These are phyloP conservation scores for Syzygium syzygioides DNA, from an alignment of 441 rosid genomes.

Conservation along the genomic window DNA sequence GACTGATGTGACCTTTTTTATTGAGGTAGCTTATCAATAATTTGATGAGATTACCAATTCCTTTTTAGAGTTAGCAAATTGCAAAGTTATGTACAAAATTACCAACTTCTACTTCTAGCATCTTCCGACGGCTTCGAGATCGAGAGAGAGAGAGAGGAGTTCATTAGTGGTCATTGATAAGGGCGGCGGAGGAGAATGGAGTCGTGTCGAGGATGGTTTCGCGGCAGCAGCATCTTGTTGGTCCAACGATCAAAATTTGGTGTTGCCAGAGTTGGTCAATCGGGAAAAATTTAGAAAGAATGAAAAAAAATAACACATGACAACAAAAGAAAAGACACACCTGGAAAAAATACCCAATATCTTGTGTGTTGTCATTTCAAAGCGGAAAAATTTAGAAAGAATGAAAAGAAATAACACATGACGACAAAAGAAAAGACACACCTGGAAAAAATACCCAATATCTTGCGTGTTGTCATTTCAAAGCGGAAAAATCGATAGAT, in stretches of 20 bases:
- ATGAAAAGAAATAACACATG: neutral
- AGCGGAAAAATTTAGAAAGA: neutral
- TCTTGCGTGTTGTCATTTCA: neutral
- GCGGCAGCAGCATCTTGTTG: neutral
- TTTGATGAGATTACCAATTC: neutral
- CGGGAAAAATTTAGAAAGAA: neutral
- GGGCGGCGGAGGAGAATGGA: neutral
- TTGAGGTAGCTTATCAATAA: neutral
- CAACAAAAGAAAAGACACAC: neutral
- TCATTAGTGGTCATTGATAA: neutral
- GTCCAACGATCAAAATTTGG: neutral
- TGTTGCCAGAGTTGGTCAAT: neutral
- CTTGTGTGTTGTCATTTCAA: neutral
- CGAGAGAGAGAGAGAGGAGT: neutral
- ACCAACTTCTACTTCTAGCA: neutral
- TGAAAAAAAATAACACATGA: neutral
- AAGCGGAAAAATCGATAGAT: neutral
- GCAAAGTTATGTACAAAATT: neutral
- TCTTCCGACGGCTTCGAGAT: neutral
- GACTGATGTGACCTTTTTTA: neutral
- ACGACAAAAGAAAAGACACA: neutral
- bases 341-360: neutral
- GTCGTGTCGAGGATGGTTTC: neutral
- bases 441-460: neutral
- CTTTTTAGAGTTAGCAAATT: neutral